These are phyloP conservation scores for Drechslera avenae DNA, from an alignment of 2,329 filamentous ascomycete genomes.

Conservation along the genomic window DNA sequence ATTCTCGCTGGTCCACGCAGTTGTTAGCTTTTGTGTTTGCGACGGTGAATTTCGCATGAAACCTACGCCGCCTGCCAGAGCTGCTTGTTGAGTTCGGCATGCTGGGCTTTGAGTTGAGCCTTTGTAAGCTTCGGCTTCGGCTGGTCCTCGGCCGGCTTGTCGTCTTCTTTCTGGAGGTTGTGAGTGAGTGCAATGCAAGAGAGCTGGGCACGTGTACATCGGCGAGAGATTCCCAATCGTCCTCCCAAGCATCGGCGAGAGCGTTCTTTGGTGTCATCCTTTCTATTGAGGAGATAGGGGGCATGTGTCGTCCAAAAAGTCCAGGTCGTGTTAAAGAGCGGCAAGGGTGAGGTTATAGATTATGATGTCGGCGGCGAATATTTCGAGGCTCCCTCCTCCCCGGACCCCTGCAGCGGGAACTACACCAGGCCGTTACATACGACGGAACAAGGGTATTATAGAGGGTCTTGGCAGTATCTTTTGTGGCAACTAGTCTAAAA, in stretches of 20 bases:
- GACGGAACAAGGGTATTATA: no score
- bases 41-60: neutral
- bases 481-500: no score
- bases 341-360: neutral
- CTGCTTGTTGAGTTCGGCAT: constrained; percentile 81
- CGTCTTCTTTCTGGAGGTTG: constrained; percentile 42
- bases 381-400: constrained; percentile 10
- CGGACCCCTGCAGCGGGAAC: constrained; percentile 19
- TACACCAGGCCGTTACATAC: no score
- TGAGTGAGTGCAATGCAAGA: constrained; percentile 22
- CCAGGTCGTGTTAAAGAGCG: neutral
- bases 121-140: constrained; percentile 64
- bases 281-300: constrained; percentile 40
- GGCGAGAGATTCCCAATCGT: constrained; percentile 84
- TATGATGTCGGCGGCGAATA: constrained; percentile 14
- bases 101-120: constrained; percentile 77
- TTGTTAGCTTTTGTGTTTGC: constrained; percentile 19
- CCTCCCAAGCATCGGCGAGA: constrained; percentile 75
- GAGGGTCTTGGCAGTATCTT: no score
- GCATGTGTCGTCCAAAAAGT: neutral
- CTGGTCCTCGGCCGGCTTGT: constrained; percentile 46
- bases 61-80: constrained; percentile 87
- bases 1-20: constrained; percentile 63
- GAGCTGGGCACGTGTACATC: constrained; percentile 59
- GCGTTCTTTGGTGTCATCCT: constrained; percentile 45